Evolutionary conservation across 192 early-diverging fungal species (phyloP).

Genomic region (Coemansia sp.): DNA sequence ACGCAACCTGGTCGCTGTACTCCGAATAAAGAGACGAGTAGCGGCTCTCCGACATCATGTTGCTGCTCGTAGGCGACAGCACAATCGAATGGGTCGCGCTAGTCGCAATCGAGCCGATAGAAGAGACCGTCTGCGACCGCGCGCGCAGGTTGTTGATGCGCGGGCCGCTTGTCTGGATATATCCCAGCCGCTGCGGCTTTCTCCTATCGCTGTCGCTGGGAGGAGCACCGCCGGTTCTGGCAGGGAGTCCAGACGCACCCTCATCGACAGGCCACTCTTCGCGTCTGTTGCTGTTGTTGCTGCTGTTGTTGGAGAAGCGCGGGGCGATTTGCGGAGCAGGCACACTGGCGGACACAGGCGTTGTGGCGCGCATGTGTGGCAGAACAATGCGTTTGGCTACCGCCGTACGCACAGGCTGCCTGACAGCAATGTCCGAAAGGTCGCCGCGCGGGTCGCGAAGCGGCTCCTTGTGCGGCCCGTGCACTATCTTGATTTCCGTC

Average conservation of each 20-base stretch:
- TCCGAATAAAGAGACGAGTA: conserved; percentile 2
- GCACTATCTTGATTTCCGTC: conserved; percentile 31
- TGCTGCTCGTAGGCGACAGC: conserved; percentile 19
- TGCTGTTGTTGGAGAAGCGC: conserved; percentile 5
- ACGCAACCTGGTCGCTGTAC: not conserved
- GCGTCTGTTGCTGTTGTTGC: not conserved
- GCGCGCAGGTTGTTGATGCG: conserved; percentile 10
- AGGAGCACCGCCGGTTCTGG: not conserved
- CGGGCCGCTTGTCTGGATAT: not conserved
- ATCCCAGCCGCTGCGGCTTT: conserved; percentile 9
- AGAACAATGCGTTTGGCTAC: conserved; percentile 26
- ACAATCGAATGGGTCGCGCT: conserved; percentile 17
- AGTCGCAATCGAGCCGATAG: conserved; percentile 21
- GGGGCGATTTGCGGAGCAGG: conserved; percentile 30
- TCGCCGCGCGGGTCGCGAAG: conserved; percentile 40
- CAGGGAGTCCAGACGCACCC: too few species aligned
- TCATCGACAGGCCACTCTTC: not conserved
- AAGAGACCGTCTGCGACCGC: conserved; percentile 17
- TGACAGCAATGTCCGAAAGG: conserved; percentile 28
- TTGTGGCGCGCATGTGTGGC: conserved; percentile 39
- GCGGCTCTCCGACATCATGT: conserved; percentile 4
- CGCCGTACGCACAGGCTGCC: not conserved
- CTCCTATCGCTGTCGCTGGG: not conserved
- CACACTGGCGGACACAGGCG: conserved; percentile 39
- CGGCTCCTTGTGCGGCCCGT: conserved; percentile 34